phyloP scores from a whole-genome alignment of 352 stramenopile species.

The Phytophthora idaei region DNA sequence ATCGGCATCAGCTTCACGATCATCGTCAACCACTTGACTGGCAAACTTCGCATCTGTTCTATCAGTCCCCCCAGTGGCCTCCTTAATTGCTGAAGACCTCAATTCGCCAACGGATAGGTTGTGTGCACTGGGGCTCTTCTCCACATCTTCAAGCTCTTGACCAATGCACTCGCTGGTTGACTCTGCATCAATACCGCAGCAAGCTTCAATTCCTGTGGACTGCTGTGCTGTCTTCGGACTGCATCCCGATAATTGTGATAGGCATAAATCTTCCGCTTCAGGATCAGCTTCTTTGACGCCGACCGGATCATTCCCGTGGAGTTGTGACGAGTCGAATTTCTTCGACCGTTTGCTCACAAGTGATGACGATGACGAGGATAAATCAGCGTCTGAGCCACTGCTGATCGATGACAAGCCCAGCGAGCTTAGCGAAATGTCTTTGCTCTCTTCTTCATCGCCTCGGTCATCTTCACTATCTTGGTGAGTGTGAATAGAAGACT shows the following conservation, averaged over 20 bases:
- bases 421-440: constrained; percentile 50
- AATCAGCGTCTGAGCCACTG: constrained; percentile 46
- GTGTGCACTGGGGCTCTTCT: constrained; percentile 6
- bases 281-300: constrained; percentile 1
- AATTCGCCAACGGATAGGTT: constrained; percentile 28
- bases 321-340: constrained; percentile 6
- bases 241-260: constrained; percentile 12
- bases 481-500: constrained; percentile 8
- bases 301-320: background rate
- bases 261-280: constrained; percentile 12
- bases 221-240: background rate
- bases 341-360: constrained; percentile 35
- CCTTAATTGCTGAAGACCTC: constrained; percentile 8
- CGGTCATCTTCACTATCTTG: constrained; percentile 14
- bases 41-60: constrained; percentile 2
- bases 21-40: constrained; percentile 22
- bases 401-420: constrained; percentile 72
- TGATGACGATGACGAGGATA: constrained; percentile 75
- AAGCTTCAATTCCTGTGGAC: constrained; percentile 4
- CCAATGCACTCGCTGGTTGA: background rate
- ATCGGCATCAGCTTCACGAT: constrained; percentile 16
- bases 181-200: constrained; percentile 6
- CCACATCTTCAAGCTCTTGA: constrained; percentile 3
- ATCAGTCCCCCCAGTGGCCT: background rate
- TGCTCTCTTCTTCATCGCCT: constrained; percentile 9